A percentile compares a stretch with the other conserved stretches of the same genome.
These are phyloP conservation scores for Talaromyces adpressus DNA, from an alignment of 495 filamentous ascomycete genomes.

Conservation along the genomic window DNA sequence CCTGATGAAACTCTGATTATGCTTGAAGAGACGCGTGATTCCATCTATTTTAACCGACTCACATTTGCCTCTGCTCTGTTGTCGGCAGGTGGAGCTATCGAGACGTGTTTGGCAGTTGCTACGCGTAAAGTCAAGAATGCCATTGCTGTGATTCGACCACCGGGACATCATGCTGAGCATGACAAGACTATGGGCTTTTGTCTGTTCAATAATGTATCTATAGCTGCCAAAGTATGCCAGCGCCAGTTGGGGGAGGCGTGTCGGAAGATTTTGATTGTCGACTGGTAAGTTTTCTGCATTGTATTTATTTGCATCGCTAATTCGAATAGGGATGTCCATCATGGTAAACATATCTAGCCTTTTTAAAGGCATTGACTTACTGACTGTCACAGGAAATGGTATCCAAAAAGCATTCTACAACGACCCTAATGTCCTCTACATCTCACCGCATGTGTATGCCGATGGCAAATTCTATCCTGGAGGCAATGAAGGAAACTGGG, in stretches of 20 bases:
- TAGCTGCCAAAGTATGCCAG: constrained; percentile 81
- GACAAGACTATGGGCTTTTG: constrained; percentile 88
- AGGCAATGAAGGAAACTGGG: constrained; percentile 62
- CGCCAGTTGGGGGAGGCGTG: constrained; percentile 65
- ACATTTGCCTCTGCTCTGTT: constrained; percentile 75
- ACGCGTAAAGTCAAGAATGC: constrained; percentile 78
- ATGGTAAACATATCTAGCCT: constrained; percentile 33
- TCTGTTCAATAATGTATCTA: constrained; percentile 92
- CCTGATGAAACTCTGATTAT: constrained; percentile 55
- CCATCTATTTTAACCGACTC: constrained; percentile 80
- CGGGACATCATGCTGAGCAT: constrained; percentile 89
- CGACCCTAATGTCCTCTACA: constrained; percentile 91
- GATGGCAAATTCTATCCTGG: constrained; percentile 83
- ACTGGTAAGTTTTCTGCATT: constrained; percentile 64
- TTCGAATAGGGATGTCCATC: constrained; percentile 51
- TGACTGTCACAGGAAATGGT: constrained; percentile 63
- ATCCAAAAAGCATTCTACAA: constrained; percentile 95
- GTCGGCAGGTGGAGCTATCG: constrained; percentile 91
- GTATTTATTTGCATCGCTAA: background rate
- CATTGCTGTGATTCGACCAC: constrained; percentile 89
- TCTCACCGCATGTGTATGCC: constrained; percentile 87
- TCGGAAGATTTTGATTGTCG: constrained; percentile 84
- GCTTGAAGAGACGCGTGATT: constrained; percentile 62
- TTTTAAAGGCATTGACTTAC: constrained; percentile 2
- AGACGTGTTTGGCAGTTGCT: constrained; percentile 82